Evolutionary conservation across 75 land plant genomes (phyloP), one percentile per base, ranked within the genome.

Genomic region (Selaginella moellendorffii): DNA sequence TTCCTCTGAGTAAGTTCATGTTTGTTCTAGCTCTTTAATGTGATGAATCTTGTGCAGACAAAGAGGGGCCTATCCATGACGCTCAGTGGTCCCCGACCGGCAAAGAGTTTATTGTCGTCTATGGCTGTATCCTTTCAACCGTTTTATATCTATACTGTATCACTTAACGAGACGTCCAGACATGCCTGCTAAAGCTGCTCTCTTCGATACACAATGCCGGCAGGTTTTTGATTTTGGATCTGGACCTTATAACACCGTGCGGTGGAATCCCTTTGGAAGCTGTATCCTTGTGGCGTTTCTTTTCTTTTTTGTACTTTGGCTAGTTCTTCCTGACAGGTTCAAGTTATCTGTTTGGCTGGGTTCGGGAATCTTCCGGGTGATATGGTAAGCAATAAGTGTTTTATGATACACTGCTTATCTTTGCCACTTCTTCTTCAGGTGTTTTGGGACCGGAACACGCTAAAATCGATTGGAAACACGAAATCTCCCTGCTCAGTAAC

Each of bases 31-130:
- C 2, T 26, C 5, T 36, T 36, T 36, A 36, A 36, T 5, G 46
- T 5, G 5, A 5, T 19, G 5, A 56, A 26, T 54, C 23, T 27
- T 62, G 30, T 59, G 21, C 80, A 93, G 98, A 85, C 68, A 86
- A 95, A 74, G 99, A 95, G 18, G 99, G 99, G 27, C 99, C 99
- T 24, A 77, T 95, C 25, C 97, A 95, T 78, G 99, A 90, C 82
- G 97, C 83, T 58, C 88, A 82, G 30, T 95, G 99, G 99, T 95
- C 99, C 26, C 77, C 76, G 31, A 71, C 77, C 20, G 97, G 99
- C 67, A 71, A 72, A 62, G 96, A 95, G 67, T 95, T 95, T 76
- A 81, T 89, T 17, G 99, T 84, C 63, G 84, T 95, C 28, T 95
- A 95, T 79, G 99, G 99, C 71, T 95, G 99, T 95, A 95, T 93